Base-by-base conservation (phyloP, 2,329 filamentous ascomycete species). In the Exophiala mesophila region DNA sequence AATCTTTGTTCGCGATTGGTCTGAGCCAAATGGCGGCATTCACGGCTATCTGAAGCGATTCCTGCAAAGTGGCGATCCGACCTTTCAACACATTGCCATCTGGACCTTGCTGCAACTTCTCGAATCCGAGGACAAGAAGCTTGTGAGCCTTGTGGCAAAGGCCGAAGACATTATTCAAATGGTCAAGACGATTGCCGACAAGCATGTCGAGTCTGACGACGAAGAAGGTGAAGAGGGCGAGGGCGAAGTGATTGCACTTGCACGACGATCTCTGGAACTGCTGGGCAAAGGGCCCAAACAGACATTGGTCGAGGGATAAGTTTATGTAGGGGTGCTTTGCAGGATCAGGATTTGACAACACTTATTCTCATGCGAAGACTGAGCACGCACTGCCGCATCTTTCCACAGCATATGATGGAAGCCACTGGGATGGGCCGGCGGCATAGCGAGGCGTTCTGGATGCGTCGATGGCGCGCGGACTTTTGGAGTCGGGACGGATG, bases 61-160 rank as follows among this genome's bases (percentile, higher is more conserved):
- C 73, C 75, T 98, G 13, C 86, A 85, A 32, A 96, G 88, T 52
- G 90, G 89, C 29, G 92, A 98, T 61, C 82, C 92, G 1, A 98
- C 92, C 0, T 98, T 98, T 73, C 92, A 98, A 66, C 92, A 98
- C 63, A 98, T 98, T 60, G 92, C 92, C 37, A 95, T 97, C 51
- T 98, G 92, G 92, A 98, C 92, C 1, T 70, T 98, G 35, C 77
- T 98, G 3, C 92, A 98, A 62, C 77, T 98, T 3, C 82, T 98
- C 37, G 92, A 98, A 66, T 96, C 90, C 0, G 89, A 94, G 62
- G 90, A 98, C 61, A 82, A 85, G 66, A 83, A 80, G 41, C 73
- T 98, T n/a, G 84, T 96, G 50, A 82, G 82, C 36, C 80, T 88
- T 36, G 96, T 98, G 55, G 82, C 86, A 56, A 85, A 90, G 59